Evolutionary conservation across 2,329 filamentous ascomycete species (phyloP), one percentile per base, ranked within the genome.

Genomic region (Phialocephala sp.): DNA sequence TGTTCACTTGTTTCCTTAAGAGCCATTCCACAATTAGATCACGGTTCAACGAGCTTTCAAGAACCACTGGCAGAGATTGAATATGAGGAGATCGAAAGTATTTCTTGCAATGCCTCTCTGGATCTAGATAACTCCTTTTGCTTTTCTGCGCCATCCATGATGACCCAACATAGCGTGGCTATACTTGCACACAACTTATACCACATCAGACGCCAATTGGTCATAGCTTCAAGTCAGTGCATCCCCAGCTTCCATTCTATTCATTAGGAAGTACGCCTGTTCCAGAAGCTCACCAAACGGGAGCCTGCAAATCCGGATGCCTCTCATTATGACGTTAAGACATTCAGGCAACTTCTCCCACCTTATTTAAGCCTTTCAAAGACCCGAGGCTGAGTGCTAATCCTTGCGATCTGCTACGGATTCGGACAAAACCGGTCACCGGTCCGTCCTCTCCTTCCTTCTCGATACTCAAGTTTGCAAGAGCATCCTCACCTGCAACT

Each of bases 381-480:
- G 93, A 96, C 37, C 95, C 95, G 70, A 99, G 83, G 80, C 94
- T 97, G 72, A 99, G 83, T 12, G 95, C 95, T 76, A 99, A 83
- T 58, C 95, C 95, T 82, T 99, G 95, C 43, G 93, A 97, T 77
- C 95, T 91, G 83, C 94, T 97, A 81, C 95, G 89, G 87, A 99
- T 99, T 77, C 95, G 90, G 69, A 99, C 94, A 79, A 99, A 99
- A 54, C 95, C 95, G 50, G 94, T 97, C 69, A 99, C 94, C 6
- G 93, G 93, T 27, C 95, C 95, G 75, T 97, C 91, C 32, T 97
- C 93, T 66, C 93, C 94, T 78, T 98, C 94, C 82, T 97, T 94
- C 81, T 99, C 95, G 75, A 99, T 97, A 78, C 94, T 97, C 79
- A 99, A 77, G 78, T 99, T 99, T 76, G 95, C 95, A 75, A 99